Conservation (phyloP, 2,329 filamentous ascomycete genomes). For the Diplodia mutila region DNA sequence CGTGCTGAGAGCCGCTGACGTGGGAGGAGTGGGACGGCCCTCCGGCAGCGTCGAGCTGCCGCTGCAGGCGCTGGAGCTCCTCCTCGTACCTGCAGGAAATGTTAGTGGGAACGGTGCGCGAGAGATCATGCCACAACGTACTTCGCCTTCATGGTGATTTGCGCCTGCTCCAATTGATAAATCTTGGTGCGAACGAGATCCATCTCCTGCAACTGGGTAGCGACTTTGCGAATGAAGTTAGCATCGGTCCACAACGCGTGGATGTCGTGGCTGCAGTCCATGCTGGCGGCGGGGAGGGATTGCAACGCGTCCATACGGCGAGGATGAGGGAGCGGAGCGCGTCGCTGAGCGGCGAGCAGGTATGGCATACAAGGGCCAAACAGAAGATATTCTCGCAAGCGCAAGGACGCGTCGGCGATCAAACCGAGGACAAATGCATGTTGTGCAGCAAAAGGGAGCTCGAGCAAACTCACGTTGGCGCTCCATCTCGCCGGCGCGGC, state of each 20-base stretch:
- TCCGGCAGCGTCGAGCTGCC: conserved; percentile 78
- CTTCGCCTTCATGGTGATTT: conserved; percentile 89
- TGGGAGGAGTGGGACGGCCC: conserved; percentile 68
- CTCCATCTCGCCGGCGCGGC: conserved; percentile 84
- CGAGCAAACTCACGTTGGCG: conserved; percentile 76
- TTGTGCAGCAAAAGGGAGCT: conserved; percentile 10
- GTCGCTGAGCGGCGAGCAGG: background rate
- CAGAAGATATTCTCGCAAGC: background rate
- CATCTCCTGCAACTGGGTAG: conserved; percentile 90
- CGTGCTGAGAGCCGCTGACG: conserved; percentile 71
- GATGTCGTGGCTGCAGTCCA: background rate
- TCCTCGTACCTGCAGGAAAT: conserved; percentile 80
- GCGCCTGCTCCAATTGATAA: conserved; percentile 87
- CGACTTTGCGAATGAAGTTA: conserved; percentile 62
- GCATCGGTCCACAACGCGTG: conserved; percentile 5
- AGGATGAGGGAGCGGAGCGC: background rate
- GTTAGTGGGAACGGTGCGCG: background rate
- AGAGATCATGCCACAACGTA: conserved; percentile 52
- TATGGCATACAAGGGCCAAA: background rate
- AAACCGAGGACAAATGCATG: background rate
- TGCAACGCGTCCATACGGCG: background rate
- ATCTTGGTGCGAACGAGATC: conserved; percentile 92
- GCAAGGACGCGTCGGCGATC: conserved; percentile 8
- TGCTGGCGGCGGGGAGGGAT: background rate
- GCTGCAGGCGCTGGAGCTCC: conserved; percentile 80